Evolutionary conservation across 768 basidiomycete genomes (phyloP).

Genomic region (Porphyrellus cyaneotinctus): DNA sequence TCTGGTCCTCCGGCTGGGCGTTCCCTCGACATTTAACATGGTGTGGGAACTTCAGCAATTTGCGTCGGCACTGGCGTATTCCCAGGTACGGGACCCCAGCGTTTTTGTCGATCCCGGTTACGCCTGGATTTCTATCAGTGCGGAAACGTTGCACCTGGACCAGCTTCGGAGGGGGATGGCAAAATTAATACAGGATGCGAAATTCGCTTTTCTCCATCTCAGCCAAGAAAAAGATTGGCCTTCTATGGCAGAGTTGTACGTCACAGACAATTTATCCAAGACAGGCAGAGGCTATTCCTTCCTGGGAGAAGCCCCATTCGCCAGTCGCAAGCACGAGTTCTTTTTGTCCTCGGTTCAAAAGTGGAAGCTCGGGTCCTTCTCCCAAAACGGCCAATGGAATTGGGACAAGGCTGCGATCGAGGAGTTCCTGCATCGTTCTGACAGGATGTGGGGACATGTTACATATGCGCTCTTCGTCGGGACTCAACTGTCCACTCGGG

Average conservation of each 20-base stretch:
- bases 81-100: neutral
- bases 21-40: neutral
- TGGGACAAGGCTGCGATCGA: neutral
- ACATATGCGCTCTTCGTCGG: neutral
- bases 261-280: neutral
- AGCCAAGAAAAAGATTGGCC: neutral
- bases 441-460: neutral
- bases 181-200: neutral
- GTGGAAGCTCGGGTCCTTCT: neutral
- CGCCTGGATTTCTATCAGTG: neutral
- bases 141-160: neutral
- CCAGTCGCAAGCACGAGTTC: neutral
- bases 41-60: slow-evolving; percentile 7
- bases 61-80: neutral
- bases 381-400: neutral
- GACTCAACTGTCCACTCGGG: neutral
- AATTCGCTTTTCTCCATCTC: neutral
- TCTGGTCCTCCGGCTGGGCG: neutral
- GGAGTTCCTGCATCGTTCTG: neutral
- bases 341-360: neutral
- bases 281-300: neutral
- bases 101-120: neutral
- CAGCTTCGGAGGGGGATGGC: neutral
- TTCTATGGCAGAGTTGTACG: accelerated
- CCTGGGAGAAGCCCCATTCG: neutral